phyloP scores from a whole-genome alignment of 768 basidiomycete genomes.

The Hygrocybe coccinea region DNA sequence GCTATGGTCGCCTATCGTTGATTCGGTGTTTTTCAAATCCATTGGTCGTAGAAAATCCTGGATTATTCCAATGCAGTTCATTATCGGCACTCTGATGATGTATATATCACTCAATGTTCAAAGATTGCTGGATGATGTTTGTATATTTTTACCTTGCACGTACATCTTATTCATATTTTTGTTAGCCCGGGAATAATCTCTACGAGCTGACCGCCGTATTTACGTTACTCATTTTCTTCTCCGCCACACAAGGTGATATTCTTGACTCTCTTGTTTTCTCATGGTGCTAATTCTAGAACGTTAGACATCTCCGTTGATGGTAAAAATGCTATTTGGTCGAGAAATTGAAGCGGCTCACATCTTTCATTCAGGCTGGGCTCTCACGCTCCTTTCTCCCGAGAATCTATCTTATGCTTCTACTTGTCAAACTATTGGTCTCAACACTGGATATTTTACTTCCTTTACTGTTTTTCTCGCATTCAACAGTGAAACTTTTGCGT shows the following conservation, averaged over 20 bases:
- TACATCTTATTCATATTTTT: conserved; percentile 11
- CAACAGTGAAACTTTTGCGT: conserved; percentile 91
- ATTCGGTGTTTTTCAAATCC: conserved; percentile 76
- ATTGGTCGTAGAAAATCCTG: conserved; percentile 96
- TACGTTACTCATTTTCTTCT: conserved; percentile 86
- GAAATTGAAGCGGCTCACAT: background rate
- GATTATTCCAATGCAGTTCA: conserved; percentile 96
- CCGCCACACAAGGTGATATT: conserved; percentile 87
- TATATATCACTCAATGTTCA: conserved; percentile 72
- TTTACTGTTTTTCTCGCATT: conserved; percentile 97
- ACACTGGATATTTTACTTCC: conserved; percentile 90
- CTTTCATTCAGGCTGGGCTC: conserved; percentile 58
- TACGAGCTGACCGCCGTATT: conserved; percentile 76
- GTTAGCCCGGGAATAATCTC: conserved; percentile 78
- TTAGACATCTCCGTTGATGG: conserved; percentile 97
- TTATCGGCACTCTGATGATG: conserved; percentile 81
- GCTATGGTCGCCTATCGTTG: conserved; percentile 96
- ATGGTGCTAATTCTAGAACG: conserved; percentile 15
- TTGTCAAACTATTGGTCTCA: conserved; percentile 95
- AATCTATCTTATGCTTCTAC: conserved; percentile 96
- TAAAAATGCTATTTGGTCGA: conserved; percentile 29
- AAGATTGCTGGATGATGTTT: conserved; percentile 72
- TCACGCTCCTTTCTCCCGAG: conserved; percentile 83
- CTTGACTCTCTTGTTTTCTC: background rate
- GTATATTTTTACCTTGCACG: conserved; percentile 15